These are phyloP conservation scores for Diaporthe longicolla DNA, from an alignment of 2,329 filamentous ascomycete species.

Conservation along the genomic window DNA sequence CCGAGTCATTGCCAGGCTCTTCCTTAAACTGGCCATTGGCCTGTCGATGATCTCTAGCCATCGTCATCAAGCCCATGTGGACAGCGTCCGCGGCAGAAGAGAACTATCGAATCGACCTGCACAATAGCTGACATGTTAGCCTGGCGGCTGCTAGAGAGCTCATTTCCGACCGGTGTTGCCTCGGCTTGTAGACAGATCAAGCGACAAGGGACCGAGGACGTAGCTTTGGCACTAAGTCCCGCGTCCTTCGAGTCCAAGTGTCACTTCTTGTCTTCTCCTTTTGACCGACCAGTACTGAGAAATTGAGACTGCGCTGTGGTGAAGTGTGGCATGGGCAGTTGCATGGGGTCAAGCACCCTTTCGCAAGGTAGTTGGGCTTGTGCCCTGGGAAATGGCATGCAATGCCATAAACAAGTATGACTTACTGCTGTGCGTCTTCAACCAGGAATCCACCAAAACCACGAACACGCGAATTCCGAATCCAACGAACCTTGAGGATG, in stretches of 20 bases:
- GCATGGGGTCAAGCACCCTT: background rate
- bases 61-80: constrained; percentile 58
- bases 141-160: constrained; percentile 17
- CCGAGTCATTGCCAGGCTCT: constrained; percentile 57
- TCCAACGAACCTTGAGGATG: background rate
- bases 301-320: background rate
- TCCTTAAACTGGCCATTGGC: constrained; percentile 60
- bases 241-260: constrained; percentile 15
- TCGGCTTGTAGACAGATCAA: background rate
- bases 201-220: constrained; percentile 14
- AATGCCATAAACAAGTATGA: background rate
- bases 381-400: background rate
- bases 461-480: background rate
- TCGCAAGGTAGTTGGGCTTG: background rate
- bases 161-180: constrained; percentile 26
- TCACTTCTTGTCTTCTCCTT: background rate
- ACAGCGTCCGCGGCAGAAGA: constrained; percentile 38
- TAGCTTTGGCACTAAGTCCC: constrained; percentile 30
- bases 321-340: background rate
- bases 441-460: background rate
- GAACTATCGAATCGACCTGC: constrained; percentile 37
- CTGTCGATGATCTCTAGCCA: constrained; percentile 60
- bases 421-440: constrained; percentile 11
- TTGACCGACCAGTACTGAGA: constrained; percentile 5
- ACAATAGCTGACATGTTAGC: constrained; percentile 33